These are phyloP conservation scores for Xylariaceae sp. DNA, from an alignment of 2,329 filamentous ascomycete species.

Conservation along the genomic window DNA sequence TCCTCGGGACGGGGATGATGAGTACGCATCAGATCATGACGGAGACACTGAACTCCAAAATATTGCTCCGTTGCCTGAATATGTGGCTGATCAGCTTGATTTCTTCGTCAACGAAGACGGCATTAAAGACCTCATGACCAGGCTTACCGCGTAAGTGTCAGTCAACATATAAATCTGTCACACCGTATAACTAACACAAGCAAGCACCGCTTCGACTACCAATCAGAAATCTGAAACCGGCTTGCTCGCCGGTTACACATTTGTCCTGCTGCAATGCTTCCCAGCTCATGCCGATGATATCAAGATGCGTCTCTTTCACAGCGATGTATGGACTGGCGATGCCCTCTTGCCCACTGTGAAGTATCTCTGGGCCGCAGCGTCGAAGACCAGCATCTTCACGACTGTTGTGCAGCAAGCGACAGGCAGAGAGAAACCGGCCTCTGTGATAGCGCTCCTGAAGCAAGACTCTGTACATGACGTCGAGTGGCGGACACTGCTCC, in stretches of 20 bases:
- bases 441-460: conserved; percentile 27
- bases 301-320: conserved; percentile 86
- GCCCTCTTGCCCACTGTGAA: conserved; percentile 60
- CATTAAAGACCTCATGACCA: conserved; percentile 57
- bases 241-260: conserved; percentile 75
- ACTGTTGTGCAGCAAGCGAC: conserved; percentile 30
- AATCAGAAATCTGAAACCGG: conserved; percentile 53
- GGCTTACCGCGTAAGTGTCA: conserved; percentile 36
- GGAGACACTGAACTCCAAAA: conserved; percentile 31
- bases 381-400: conserved; percentile 39
- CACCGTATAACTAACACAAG: conserved; percentile 18
- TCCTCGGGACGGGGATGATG: conserved; percentile 27
- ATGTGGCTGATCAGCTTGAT: conserved; percentile 60
- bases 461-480: conserved; percentile 42
- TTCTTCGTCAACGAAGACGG: conserved; percentile 71
- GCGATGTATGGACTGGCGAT: conserved; percentile 48
- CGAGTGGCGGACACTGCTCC: conserved; percentile 83
- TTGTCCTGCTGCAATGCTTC: conserved; percentile 82
- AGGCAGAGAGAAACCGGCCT: conserved; percentile 26
- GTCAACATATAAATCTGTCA: conserved; percentile 4
- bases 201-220: conserved; percentile 30
- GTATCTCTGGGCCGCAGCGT: conserved; percentile 72
- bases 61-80: conserved; percentile 40
- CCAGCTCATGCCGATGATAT: conserved; percentile 79
- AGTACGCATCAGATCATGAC: conserved; percentile 40